Percentiles rank a stretch among this genome's conserved stretches.
phyloP scores from a whole-genome alignment of 352 stramenopile genomes.

The Peronosclerospora sorghi region DNA sequence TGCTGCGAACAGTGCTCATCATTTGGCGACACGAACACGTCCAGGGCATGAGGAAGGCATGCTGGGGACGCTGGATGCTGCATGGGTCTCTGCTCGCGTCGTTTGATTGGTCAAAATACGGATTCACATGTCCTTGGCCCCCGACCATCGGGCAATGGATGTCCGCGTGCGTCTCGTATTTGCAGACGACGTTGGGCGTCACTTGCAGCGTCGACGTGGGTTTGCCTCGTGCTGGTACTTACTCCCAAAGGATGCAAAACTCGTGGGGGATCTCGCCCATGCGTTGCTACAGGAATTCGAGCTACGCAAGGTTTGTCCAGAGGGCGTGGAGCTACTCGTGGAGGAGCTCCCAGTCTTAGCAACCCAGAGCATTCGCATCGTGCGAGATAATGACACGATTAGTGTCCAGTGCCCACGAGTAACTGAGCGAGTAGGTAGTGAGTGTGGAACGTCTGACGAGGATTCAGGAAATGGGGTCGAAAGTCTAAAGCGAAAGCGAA shows the following conservation, averaged over 20 bases:
- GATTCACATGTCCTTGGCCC: no score
- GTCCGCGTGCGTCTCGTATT: constrained; percentile 39
- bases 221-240: constrained; percentile 65
- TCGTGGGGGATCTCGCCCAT: constrained; percentile 55
- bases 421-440: neutral
- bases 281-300: constrained; percentile 48
- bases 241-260: constrained; percentile 25
- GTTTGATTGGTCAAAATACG: no score
- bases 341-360: constrained; percentile 48
- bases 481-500: neutral
- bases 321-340: constrained; percentile 42
- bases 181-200: constrained; percentile 31
- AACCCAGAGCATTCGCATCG: constrained; percentile 40
- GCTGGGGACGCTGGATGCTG: neutral
- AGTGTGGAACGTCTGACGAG: neutral
- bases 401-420: constrained; percentile 28
- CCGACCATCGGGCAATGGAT: constrained; percentile 3
- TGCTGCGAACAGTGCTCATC: constrained; percentile 11
- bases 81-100: neutral
- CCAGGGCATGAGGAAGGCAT: neutral
- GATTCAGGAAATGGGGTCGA: neutral
- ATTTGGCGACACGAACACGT: constrained; percentile 23
- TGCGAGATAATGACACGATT: constrained; percentile 57
- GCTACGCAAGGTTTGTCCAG: constrained; percentile 28
- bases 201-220: constrained; percentile 32